Percentiles rank a stretch among this genome's conserved stretches.
Conservation (phyloP, 2,329 filamentous ascomycete genomes). For the Simplicillium aogashimaense region DNA sequence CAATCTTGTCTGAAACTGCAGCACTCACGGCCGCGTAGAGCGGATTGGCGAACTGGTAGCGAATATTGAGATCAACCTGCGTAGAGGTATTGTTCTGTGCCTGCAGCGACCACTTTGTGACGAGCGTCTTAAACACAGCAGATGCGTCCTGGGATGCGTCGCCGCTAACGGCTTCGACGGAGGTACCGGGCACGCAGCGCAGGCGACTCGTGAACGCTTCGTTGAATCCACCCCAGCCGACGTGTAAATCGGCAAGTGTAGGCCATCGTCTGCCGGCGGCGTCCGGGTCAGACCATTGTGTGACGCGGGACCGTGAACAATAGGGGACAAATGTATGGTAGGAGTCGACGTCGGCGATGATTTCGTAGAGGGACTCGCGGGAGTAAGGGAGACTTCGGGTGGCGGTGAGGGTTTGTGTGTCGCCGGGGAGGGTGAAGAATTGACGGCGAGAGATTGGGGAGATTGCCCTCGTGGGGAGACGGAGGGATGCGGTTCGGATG, state of each 20-base stretch:
- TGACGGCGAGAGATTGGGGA: slow-evolving; percentile 21
- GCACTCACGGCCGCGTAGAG: slow-evolving; percentile 74
- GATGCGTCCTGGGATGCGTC: slow-evolving; percentile 36
- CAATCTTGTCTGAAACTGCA: slow-evolving; percentile 75
- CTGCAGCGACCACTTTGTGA: slow-evolving; percentile 59
- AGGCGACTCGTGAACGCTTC: slow-evolving; percentile 77
- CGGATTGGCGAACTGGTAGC: slow-evolving; percentile 83
- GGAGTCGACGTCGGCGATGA: slow-evolving; percentile 80
- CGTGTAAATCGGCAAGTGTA: slow-evolving; percentile 64
- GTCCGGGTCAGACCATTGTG: slow-evolving; percentile 54
- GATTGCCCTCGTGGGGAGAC: too few relatives aligned
- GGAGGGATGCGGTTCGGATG: neutral
- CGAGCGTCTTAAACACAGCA: slow-evolving; percentile 55
- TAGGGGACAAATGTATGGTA: slow-evolving; percentile 90
- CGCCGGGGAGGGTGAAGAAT: slow-evolving; percentile 24
- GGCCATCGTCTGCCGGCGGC: slow-evolving; percentile 49
- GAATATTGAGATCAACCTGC: slow-evolving; percentile 65
- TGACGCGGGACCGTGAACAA: slow-evolving; percentile 70
- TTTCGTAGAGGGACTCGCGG: slow-evolving; percentile 59
- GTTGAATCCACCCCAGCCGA: slow-evolving; percentile 76
- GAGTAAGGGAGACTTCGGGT: slow-evolving; percentile 69
- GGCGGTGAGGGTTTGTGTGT: slow-evolving; percentile 57
- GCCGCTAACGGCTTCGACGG: slow-evolving; percentile 72
- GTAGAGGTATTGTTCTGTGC: slow-evolving; percentile 33
- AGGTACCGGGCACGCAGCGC: slow-evolving; percentile 60